phyloP scores from a whole-genome alignment of 2,329 filamentous ascomycete species.

The Dothistroma septosporum region DNA sequence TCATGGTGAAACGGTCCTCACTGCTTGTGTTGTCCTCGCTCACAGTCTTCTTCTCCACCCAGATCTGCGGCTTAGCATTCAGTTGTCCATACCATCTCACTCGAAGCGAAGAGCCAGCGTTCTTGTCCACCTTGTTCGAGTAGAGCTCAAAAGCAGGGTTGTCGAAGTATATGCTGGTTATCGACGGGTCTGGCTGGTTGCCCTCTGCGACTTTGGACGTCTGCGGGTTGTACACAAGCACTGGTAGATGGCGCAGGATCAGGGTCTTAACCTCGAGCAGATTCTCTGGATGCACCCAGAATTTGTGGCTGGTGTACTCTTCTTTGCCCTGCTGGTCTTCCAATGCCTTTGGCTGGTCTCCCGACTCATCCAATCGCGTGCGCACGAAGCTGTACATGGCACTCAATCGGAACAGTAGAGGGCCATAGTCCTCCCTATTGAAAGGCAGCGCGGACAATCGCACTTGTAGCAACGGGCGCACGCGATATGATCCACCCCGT shows the following conservation, averaged over 20 bases:
- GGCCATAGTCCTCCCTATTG: constrained; percentile 91
- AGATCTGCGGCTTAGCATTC: constrained; percentile 70
- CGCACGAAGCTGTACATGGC: constrained; percentile 94
- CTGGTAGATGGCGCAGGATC: constrained; percentile 83
- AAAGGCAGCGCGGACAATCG: constrained; percentile 84
- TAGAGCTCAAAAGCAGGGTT: constrained; percentile 82
- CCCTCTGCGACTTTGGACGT: constrained; percentile 77
- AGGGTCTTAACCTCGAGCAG: constrained; percentile 94
- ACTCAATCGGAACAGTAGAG: constrained; percentile 80
- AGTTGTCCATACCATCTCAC: constrained; percentile 90
- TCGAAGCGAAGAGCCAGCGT: constrained; percentile 75
- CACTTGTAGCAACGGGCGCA: constrained; percentile 87
- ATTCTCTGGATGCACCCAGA: constrained; percentile 96
- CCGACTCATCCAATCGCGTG: constrained; percentile 67
- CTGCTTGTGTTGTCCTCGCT: constrained; percentile 70
- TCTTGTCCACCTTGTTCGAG: constrained; percentile 73
- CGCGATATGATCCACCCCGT: constrained; percentile 77
- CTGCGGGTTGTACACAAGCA: constrained; percentile 89
- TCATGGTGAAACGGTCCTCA: constrained; percentile 77
- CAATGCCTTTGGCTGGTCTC: constrained; percentile 12
- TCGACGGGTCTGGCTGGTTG: constrained; percentile 73
- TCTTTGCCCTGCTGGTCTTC: constrained; percentile 25
- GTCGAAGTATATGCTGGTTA: constrained; percentile 96
- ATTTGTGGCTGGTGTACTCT: constrained; percentile 34
- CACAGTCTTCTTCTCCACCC: constrained; percentile 84